Evolutionary conservation across 2,329 filamentous ascomycete genomes (phyloP), one percentile per base, ranked within the genome.

Genomic region (Bipolaris bicolor): DNA sequence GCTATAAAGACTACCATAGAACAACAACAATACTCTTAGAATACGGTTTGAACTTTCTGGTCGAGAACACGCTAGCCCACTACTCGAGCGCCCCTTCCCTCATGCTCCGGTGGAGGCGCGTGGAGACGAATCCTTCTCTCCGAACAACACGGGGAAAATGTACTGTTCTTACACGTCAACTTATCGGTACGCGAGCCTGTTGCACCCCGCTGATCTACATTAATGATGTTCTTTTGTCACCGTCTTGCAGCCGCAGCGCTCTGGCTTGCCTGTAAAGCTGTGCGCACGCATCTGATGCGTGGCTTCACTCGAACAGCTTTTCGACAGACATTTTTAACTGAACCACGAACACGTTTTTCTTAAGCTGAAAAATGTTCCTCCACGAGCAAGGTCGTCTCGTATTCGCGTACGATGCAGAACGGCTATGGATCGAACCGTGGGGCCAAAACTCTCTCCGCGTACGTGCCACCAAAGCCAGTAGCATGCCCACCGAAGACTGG

Each of bases 371-470:
- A n/a, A 43, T 43, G 40, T 43, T 43, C 20, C 13, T 43, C 40
- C 20, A 43, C 13, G 40, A 43, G 10, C 13, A 26, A 20, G 41
- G 46, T 37, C 52, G 60, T 20, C 83, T 86, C 3, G 82, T 88
- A 56, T 89, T 84, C 68, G 84, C 82, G 58, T 82, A 78, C 54
- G 81, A 83, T 66, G 78, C 78, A n/a, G 80, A 83, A 60, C 68
- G 75, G 22, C 70, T 83, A 53, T 79, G 79, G 74, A 74, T 84
- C 50, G 79, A 84, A 49, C 69, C 81, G 34, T 84, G 81, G 81
- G 81, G 81, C 15, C 58, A 69, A 10, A 78, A 82, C 58, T 80
- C 81, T 1, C 63, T 84, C 5, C 79, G 82, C 33, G 68, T 84
- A 5, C 79, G 82, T 20, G 77, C 80, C 2, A 82, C 80, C 15